These are phyloP conservation scores for Helichrysum umbraculigerum DNA, from an alignment of 129 eudicot species.

Conservation along the genomic window DNA sequence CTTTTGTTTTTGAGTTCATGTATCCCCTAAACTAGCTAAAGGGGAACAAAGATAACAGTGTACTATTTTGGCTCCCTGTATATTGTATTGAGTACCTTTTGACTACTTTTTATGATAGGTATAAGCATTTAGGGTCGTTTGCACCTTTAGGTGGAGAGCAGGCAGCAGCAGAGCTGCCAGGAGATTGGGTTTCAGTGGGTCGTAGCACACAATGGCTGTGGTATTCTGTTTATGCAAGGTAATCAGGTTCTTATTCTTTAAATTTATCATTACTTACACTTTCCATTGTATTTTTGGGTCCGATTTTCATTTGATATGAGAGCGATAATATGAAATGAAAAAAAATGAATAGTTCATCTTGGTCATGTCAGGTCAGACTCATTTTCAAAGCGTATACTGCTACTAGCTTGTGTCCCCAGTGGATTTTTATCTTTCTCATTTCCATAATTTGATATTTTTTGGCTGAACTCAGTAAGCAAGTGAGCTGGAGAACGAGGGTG, in stretches of 20 bases:
- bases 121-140: constrained; percentile 85
- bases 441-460: background rate
- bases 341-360: background rate
- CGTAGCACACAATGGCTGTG: constrained; percentile 91
- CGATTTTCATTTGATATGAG: background rate
- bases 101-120: constrained; percentile 35
- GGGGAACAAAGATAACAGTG: background rate
- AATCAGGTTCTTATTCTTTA: background rate
- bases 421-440: background rate
- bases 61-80: background rate
- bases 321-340: background rate
- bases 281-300: no score
- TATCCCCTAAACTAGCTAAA: background rate
- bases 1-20: background rate
- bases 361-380: background rate
- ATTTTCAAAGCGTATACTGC: background rate
- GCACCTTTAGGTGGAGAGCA: constrained; percentile 99
- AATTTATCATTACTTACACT: background rate
- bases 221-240: constrained; percentile 96
- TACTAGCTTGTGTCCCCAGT: background rate
- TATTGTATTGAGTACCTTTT: background rate
- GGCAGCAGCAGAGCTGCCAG: constrained; percentile 84
- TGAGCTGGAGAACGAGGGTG: constrained; percentile 90
- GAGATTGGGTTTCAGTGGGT: constrained; percentile 96
- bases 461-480: constrained; percentile 68